A percentile compares a stretch with the other conserved stretches of the same genome.
These are phyloP conservation scores for Alternaria sp. DNA, from an alignment of 2,329 filamentous ascomycete species.

Conservation along the genomic window DNA sequence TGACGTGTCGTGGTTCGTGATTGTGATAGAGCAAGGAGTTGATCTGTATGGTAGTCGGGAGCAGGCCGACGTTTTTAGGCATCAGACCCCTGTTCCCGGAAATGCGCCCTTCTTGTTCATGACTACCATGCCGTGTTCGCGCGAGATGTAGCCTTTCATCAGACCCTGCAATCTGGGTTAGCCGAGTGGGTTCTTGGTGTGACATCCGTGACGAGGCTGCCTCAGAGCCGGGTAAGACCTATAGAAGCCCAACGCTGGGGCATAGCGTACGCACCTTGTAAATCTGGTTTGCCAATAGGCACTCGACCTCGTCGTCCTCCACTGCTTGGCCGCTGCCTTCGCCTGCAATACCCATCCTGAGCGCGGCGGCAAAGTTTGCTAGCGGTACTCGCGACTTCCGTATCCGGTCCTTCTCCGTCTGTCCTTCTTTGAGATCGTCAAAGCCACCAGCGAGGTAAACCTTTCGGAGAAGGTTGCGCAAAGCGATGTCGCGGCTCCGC, in stretches of 20 bases:
- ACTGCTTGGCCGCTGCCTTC: conserved; percentile 63
- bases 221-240: conserved; percentile 1
- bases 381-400: conserved; percentile 78
- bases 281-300: conserved; percentile 92
- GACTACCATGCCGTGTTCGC: conserved; percentile 87
- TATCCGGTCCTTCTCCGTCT: conserved; percentile 66
- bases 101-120: conserved; percentile 93
- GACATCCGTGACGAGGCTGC: conserved; percentile 17
- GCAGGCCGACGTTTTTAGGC: conserved; percentile 21
- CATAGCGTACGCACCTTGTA: conserved; percentile 76
- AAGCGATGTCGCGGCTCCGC: conserved; percentile 85
- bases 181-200: conserved; percentile 6
- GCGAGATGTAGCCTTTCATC: conserved; percentile 98
- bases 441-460: conserved; percentile 87
- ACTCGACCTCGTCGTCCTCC: conserved; percentile 94
- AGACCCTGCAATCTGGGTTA: conserved; percentile 65
- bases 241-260: background rate
- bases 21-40: conserved; percentile 14
- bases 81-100: conserved; percentile 78
- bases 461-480: conserved; percentile 90
- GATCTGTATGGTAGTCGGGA: conserved; percentile 10
- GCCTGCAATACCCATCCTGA: conserved; percentile 72
- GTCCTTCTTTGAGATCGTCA: conserved; percentile 72
- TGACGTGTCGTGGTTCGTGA: conserved; percentile 8
- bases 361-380: conserved; percentile 81